Percentiles rank a stretch among this genome's conserved stretches.
These are phyloP conservation scores for Penicillium simplicissimum DNA, from an alignment of 495 filamentous ascomycete species.

Conservation along the genomic window DNA sequence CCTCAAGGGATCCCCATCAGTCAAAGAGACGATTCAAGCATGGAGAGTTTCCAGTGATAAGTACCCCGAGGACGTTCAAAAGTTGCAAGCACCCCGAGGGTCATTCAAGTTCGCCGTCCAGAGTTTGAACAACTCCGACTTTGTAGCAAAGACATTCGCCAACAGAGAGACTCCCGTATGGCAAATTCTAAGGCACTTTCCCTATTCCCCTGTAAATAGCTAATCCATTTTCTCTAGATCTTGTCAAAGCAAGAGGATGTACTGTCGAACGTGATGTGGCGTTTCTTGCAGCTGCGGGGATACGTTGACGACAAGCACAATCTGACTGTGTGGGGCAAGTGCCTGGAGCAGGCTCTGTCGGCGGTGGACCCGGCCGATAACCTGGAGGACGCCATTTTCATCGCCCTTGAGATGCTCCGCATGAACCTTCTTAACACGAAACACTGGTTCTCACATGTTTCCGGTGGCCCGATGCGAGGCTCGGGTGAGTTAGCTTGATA, in stretches of 20 bases:
- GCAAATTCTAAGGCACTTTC: neutral
- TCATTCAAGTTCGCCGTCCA: conserved; percentile 49
- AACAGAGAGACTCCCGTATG: conserved; percentile 40
- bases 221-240: conserved; percentile 24
- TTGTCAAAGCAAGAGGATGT: conserved; percentile 67
- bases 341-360: conserved; percentile 67
- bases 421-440: conserved; percentile 72
- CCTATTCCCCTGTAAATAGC: neutral
- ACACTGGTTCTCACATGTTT: conserved; percentile 57
- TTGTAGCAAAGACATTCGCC: conserved; percentile 64
- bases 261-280: conserved; percentile 74
- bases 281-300: conserved; percentile 83
- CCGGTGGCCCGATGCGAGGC: conserved; percentile 59
- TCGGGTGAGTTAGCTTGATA: conserved; percentile 45
- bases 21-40: conserved; percentile 59
- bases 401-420: conserved; percentile 78
- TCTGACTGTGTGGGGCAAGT: conserved; percentile 81
- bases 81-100: conserved; percentile 39
- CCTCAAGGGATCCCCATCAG: conserved; percentile 61
- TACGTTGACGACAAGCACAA: conserved; percentile 80
- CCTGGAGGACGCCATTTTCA: conserved; percentile 64
- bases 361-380: conserved; percentile 55
- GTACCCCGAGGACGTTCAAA: conserved; percentile 45
- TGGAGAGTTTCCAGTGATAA: conserved; percentile 71
- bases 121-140: conserved; percentile 63